Base-by-base conservation (phyloP, 2,329 filamentous ascomycete genomes). In the Remersonia thermophila region DNA sequence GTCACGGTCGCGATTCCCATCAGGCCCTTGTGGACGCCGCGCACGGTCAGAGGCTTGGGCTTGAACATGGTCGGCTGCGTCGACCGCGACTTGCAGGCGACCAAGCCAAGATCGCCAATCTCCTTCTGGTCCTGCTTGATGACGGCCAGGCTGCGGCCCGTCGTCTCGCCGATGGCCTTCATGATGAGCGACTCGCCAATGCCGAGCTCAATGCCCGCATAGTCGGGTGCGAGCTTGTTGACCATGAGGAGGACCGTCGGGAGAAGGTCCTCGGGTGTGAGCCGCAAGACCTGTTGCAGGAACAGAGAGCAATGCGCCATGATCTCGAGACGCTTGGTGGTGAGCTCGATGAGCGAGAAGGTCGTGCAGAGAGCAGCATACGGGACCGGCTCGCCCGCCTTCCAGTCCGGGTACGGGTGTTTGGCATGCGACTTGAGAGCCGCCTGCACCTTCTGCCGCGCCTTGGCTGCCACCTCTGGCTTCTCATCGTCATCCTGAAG, bases 61-160 rank as follows among this genome's bases (percentile, higher is more conserved):
- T 93, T 94, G 67, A 96, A 95, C 86, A 98, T 95, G 15, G 91
- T 96, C 9, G 84, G 84, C 54, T 98, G 91, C 31, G 87, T 96
- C 11, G 82, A 84, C 58, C 89, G 77, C 61, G 86, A 95, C 65
- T 96, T 95, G 33, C 93, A 84, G 30, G 91, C 91, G 1, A 98
- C 89, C 25, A 96, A 66, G 9, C 91, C 91, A 9, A 98, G 69
- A 57, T 98, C 91, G 36, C 91, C 91, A 58, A 96, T 94, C 50
- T 95, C 86, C 51, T 91, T 86, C 54, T 98, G 91, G 49, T 96
- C 87, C 33, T 82, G 77, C 62, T 95, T 96, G 66, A 98, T 94
- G 35, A 94, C 78, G 27, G 80, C 71, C 32, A 95, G 61, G 51
- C 78, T 93, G 42, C 91, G 78, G 8, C 91, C 91, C 0, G 91